Evolutionary conservation across 2,329 filamentous ascomycete genomes (phyloP), one percentile per base, ranked within the genome.

Genomic region (Raffaelea arxii): DNA sequence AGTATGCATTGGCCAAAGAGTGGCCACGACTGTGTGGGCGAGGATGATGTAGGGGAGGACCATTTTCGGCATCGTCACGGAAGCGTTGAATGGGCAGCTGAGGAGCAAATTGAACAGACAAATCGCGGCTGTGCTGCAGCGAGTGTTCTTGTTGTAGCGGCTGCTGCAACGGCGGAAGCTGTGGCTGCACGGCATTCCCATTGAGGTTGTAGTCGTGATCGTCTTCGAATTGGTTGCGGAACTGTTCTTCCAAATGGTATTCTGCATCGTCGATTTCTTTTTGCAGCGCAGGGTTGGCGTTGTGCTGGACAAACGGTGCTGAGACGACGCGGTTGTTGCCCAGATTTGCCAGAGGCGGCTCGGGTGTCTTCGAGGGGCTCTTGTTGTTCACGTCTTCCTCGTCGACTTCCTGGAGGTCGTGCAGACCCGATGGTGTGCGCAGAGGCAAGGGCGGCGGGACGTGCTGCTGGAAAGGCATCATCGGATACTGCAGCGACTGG

Each of bases 241-340:
- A 80, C 50, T 86, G 81, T 59, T 89, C 80, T 59, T 90, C 86
- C 51, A 92, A 65, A 56, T 91, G 86, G 58, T 92, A 91, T 56
- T 94, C 86, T 4, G 86, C 83, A 58, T 90, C 85, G 43, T 92
- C 84, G 47, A 94, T 83, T 54, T 92, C 88, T 51, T 82, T 83
- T 60, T 95, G 88, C 22, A 94, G 72, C 40, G 80, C 86, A 52
- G 82, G 76, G 56, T 83, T 89, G 36, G 86, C 73, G 54, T 89
- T 89, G 55, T 90, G 84, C 41, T 67, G 63, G 44, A 72, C 66
- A 40, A 67, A 67, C 0, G 46, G 38, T 7, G 41, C 36, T 6
- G 35, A 5, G 4, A 21, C 37, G 37, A 39, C 14, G 37, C 10
- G 9, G 23, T 21, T 39, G 37, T 22, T 11, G 37, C 18, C 37